A percentile compares a stretch with the other conserved stretches of the same genome.
These are phyloP conservation scores for Mesostigma viride DNA, from an alignment of 139 green algal species.

Conservation along the genomic window DNA sequence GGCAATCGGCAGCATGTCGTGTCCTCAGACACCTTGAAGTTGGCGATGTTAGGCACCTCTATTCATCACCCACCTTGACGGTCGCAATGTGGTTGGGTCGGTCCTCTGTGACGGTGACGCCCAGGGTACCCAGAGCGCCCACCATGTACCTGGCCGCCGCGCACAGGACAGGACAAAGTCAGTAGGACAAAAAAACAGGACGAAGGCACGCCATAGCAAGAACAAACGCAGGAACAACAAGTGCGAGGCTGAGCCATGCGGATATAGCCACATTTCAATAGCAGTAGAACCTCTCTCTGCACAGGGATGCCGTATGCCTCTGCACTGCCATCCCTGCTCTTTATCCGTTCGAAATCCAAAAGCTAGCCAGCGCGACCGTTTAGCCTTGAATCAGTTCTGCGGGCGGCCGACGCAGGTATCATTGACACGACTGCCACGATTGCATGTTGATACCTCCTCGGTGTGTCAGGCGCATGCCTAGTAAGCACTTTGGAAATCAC, in stretches of 20 bases:
- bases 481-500: no score
- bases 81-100: constrained; percentile 49
- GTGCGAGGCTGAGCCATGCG: neutral
- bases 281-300: neutral
- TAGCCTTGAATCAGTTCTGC: no score
- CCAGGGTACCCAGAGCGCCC: constrained; percentile 72
- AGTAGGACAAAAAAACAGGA: no score
- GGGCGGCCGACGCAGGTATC: no score
- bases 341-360: no score
- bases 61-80: no score
- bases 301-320: neutral
- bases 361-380: no score
- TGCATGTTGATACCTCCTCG: constrained; percentile 19
- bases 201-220: no score
- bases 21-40: no score
- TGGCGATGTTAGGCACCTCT: no score
- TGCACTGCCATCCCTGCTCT: neutral
- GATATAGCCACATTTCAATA: neutral
- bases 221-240: no score
- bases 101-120: constrained; percentile 71
- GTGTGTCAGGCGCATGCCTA: neutral
- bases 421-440: neutral
- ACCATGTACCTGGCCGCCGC: constrained; percentile 25
- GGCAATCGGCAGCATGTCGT: no score
- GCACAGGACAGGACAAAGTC: neutral